A percentile compares a stretch with the other conserved stretches of the same genome.
phyloP scores from a whole-genome alignment of 352 stramenopile species.

The Pythium apleroticum region DNA sequence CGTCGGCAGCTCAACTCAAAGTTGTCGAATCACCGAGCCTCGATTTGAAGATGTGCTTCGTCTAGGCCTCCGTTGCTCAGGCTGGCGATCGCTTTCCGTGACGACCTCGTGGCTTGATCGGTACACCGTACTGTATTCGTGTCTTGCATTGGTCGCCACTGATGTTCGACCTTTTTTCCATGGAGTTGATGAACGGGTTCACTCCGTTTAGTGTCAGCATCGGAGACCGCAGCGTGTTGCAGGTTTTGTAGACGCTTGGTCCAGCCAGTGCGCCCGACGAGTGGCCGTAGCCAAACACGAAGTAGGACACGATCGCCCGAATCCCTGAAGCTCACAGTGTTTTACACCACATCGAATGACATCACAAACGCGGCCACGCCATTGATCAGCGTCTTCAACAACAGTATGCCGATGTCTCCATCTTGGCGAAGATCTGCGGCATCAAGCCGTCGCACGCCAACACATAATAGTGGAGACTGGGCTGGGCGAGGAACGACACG shows the following conservation, averaged over 20 bases:
- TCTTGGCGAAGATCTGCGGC: constrained; percentile 86
- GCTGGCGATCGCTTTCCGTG: neutral
- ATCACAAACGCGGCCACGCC: constrained; percentile 67
- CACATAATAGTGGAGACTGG: constrained; percentile 91
- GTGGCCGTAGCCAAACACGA: constrained; percentile 68
- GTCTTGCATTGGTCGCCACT: neutral
- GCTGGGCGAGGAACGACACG: constrained; percentile 91
- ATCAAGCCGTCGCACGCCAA: constrained; percentile 92
- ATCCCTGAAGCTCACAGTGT: constrained; percentile 82
- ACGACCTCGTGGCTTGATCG: neutral
- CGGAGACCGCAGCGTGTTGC: constrained; percentile 33
- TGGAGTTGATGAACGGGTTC: constrained; percentile 34
- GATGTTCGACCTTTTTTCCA: constrained; percentile 27
- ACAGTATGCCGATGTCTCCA: constrained; percentile 79
- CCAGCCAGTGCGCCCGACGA: constrained; percentile 58
- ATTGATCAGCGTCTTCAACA: constrained; percentile 70
- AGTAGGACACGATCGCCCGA: constrained; percentile 67
- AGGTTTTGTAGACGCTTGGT: constrained; percentile 47
- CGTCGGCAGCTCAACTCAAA: neutral
- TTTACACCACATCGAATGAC: constrained; percentile 76
- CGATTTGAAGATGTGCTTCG: neutral
- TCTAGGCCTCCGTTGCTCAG: neutral
- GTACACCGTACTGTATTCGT: neutral
- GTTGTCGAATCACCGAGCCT: neutral
- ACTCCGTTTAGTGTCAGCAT: constrained; percentile 60